These are phyloP conservation scores for Cercospora zeae-maydis DNA, from an alignment of 2,329 filamentous ascomycete genomes.

Conservation along the genomic window DNA sequence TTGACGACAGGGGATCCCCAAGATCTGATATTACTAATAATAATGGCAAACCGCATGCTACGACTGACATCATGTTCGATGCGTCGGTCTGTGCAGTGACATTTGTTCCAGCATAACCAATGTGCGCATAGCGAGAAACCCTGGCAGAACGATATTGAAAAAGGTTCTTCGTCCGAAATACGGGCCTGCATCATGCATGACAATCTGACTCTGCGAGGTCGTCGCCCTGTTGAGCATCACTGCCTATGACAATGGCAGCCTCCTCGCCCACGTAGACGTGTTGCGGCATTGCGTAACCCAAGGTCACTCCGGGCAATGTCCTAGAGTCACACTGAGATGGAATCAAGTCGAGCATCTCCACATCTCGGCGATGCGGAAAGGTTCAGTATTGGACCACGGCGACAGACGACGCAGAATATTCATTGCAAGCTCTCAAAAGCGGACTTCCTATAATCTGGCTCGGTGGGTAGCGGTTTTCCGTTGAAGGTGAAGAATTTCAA, in stretches of 20 bases:
- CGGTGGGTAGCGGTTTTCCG: not conserved
- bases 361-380: not conserved
- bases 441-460: not conserved
- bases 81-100: not conserved
- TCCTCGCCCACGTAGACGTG: not conserved
- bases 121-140: not conserved
- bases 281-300: not conserved
- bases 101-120: not conserved
- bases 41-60: not conserved
- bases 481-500: fast-evolving
- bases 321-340: not conserved
- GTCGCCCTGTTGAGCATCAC: not conserved
- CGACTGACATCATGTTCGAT: not conserved
- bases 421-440: not conserved
- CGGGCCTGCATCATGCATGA: not conserved
- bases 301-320: not conserved
- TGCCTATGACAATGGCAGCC: not conserved
- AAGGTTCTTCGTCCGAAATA: not conserved
- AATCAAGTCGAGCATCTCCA: not conserved
- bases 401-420: not conserved
- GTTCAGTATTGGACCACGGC: not conserved
- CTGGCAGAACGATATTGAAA: not conserved
- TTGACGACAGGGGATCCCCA: too few relatives aligned
- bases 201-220: not conserved
- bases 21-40: too few relatives aligned